These are phyloP conservation scores for Prasinococcaceae sp. DNA, from an alignment of 139 green algal genomes.

Conservation along the genomic window DNA sequence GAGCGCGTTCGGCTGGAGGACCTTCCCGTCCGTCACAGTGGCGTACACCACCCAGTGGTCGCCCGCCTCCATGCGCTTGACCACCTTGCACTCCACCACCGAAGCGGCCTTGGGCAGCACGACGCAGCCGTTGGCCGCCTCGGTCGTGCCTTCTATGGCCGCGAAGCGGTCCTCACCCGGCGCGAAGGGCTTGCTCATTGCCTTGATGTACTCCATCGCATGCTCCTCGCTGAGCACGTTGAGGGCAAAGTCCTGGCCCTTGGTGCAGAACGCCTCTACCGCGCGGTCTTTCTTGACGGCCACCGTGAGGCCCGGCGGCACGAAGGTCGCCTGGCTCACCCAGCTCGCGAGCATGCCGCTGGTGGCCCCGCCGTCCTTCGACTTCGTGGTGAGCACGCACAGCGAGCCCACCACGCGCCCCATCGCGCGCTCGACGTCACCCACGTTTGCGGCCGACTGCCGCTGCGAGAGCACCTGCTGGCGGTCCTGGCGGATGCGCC, in stretches of 20 bases:
- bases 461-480: not conserved
- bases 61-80: constrained; percentile 55
- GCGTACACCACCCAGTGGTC: constrained; percentile 73
- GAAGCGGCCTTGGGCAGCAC: constrained; percentile 34
- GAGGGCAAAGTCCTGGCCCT: constrained; percentile 56
- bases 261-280: constrained; percentile 66
- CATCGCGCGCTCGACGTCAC: constrained; percentile 50
- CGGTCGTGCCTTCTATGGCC: no score
- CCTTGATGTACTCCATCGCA: constrained; percentile 38
- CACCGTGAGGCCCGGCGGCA: constrained; percentile 77
- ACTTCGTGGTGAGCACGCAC: constrained; percentile 73
- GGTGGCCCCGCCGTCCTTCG: constrained; percentile 53
- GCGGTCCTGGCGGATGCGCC: constrained; percentile 1
- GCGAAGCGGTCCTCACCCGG: constrained; percentile 74
- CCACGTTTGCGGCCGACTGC: not conserved
- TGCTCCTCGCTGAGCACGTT: constrained; percentile 63
- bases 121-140: constrained; percentile 31
- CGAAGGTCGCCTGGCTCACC: constrained; percentile 78
- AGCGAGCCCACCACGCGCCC: constrained; percentile 79
- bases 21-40: constrained; percentile 46
- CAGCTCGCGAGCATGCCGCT: constrained; percentile 83
- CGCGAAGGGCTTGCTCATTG: constrained; percentile 59
- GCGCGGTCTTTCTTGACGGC: constrained; percentile 77
- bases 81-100: constrained; percentile 51
- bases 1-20: constrained; percentile 41